These are phyloP conservation scores for Solanum corneliomulleri DNA, from an alignment of 257 asterid species.

Conservation along the genomic window DNA sequence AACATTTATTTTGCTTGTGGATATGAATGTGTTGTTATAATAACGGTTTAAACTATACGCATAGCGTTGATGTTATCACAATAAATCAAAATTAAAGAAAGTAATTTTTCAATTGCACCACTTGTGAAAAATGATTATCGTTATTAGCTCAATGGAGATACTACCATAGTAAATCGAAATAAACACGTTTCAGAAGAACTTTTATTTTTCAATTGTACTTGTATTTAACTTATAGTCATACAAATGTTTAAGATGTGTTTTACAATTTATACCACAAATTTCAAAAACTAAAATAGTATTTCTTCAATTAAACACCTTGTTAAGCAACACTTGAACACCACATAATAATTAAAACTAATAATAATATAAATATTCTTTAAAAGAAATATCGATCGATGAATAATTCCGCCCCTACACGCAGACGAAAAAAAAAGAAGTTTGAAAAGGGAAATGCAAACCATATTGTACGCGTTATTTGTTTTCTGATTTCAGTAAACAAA, in stretches of 20 bases:
- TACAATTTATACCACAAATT: too few species aligned
- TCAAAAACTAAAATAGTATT: fast-evolving
- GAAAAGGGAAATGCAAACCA: not conserved
- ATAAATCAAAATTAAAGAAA: not conserved
- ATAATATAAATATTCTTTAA: not conserved
- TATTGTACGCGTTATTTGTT: not conserved
- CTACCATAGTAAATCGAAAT: too few species aligned
- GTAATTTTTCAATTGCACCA: not conserved
- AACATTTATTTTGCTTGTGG: too few species aligned
- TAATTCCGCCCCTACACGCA: not conserved
- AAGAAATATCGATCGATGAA: not conserved
- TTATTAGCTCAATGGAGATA: too few species aligned
- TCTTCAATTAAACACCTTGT: not conserved
- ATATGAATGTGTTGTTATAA: too few species aligned
- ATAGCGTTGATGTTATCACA: not conserved
- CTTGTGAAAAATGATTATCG: too few species aligned
- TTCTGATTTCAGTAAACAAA: not conserved
- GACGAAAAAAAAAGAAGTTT: not conserved
- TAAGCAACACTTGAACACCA: too few species aligned
- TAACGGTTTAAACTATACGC: not conserved
- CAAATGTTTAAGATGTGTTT: too few species aligned
- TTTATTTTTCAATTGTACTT: not conserved
- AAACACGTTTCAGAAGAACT: not conserved
- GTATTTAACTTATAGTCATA: too few species aligned
- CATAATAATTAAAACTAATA: not conserved